Evolutionary conservation across 2,329 filamentous ascomycete species (phyloP), one percentile per base, ranked within the genome.

Genomic region (Trichoderma harzianum): DNA sequence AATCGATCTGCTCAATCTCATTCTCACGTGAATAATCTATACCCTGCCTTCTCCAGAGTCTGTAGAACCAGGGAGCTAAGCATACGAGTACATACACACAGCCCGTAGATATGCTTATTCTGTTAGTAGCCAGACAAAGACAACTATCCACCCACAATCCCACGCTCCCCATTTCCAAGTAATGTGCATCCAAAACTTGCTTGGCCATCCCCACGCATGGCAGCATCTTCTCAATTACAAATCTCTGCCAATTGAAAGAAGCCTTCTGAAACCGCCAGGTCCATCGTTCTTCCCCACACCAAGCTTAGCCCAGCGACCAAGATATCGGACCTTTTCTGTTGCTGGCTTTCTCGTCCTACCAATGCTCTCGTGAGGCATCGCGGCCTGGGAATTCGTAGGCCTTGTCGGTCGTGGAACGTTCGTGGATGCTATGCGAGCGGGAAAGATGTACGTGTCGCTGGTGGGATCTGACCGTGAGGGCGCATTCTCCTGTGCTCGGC

Each of bases 211-310:
- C 36, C 65, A 34, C n/a, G 36, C n/a, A 24, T 7, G n/a, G 16
- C 55, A 39, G 16, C 28, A 28, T 60, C 36, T 14, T 30, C 34
- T 18, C 26, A 24, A 8, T 16, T 58, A 34, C 14, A 34, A 32
- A 30, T 71, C 68, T 55, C 68, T 70, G 16, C 71, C 30, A n/a
- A 72, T 61, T 30, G 64, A 58, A 57, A 72, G 64, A 28, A 72
- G n/a, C 68, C 32, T 71, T 24, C 62, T 66, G 62, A 72, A 58
- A 32, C 61, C 62, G 43, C 62, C n/a, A 39, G 28, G 11, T 8
- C 68, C 62, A 14, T 71, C 71, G n/a, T 36, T 67, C 26, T 39
- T 66, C 39, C n/a, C 51, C 18, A 39, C 60, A n/a, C 64, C 39
- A 2, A 58, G 21, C 53, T 51, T 72, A 30, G 55, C 11, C 68